Evolutionary conservation across 495 filamentous ascomycete genomes (phyloP).

Genomic region (Cercophora newfieldiana): DNA sequence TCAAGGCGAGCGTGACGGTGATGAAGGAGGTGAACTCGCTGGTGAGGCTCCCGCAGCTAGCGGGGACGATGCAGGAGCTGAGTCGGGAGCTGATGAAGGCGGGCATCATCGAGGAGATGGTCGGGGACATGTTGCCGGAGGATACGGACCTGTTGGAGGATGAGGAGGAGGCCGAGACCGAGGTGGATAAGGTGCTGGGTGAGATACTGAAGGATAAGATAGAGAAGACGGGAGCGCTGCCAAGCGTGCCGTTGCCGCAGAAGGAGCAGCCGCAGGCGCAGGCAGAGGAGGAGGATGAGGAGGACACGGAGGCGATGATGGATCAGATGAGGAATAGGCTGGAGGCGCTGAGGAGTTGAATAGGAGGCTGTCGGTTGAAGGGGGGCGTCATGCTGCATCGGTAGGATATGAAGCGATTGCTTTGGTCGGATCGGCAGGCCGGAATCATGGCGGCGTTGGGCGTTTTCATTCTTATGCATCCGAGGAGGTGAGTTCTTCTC

Average conservation of each 20-base stretch:
- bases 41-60: constrained; percentile 81
- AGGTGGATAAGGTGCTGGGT: constrained; percentile 89
- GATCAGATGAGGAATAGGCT: constrained; percentile 90
- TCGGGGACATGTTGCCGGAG: constrained; percentile 79
- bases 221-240: constrained; percentile 61
- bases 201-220: constrained; percentile 85
- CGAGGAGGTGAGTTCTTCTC: not conserved
- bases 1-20: constrained; percentile 81
- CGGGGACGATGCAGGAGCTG: constrained; percentile 86
- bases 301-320: constrained; percentile 82
- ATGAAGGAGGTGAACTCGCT: constrained; percentile 96
- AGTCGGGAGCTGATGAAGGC: constrained; percentile 86
- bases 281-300: constrained; percentile 77
- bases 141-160: constrained; percentile 65
- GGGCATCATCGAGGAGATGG: constrained; percentile 97
- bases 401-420: not conserved
- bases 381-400: not conserved
- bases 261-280: constrained; percentile 48
- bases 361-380: not conserved
- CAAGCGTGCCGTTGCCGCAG: constrained; percentile 56
- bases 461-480: not conserved
- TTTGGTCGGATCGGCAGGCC: constrained; percentile 7
- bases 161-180: constrained; percentile 83
- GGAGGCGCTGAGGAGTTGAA: constrained; percentile 87
- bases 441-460: constrained; percentile 10